Percentiles rank a stretch among this genome's conserved stretches.
These are phyloP conservation scores for Fraxinus latifolia DNA, from an alignment of 305 asterid genomes.

Conservation along the genomic window DNA sequence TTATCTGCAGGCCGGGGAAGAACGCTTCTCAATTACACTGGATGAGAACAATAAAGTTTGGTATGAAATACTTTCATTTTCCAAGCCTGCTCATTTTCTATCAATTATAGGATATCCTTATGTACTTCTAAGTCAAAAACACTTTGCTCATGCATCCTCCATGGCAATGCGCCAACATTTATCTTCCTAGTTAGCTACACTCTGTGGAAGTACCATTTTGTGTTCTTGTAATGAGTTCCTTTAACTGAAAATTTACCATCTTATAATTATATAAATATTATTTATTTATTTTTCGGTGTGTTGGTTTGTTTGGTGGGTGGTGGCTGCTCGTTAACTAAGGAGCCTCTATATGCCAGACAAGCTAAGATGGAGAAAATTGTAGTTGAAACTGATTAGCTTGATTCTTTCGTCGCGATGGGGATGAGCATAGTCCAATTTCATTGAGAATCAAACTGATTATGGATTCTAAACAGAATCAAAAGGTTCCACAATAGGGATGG, in stretches of 20 bases:
- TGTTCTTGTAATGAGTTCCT: neutral
- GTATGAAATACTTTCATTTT: constrained; percentile 86
- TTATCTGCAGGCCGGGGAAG: constrained; percentile 69
- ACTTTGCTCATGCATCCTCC: constrained; percentile 72
- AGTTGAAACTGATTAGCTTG: neutral
- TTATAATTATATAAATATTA: too few species aligned
- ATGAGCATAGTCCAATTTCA: neutral
- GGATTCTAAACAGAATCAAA: neutral
- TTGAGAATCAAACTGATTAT: neutral
- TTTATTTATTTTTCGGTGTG: too few species aligned
- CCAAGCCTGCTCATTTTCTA: constrained; percentile 75
- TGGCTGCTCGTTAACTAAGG: neutral
- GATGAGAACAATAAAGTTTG: constrained; percentile 78
- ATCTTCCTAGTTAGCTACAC: constrained; percentile 29
- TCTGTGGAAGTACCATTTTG: neutral
- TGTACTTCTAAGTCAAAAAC: constrained; percentile 70
- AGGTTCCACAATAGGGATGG: neutral
- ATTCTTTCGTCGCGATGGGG: neutral
- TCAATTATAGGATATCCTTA: constrained; percentile 75
- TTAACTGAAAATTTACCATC: neutral
- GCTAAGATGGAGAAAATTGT: neutral
- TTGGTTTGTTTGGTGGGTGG: neutral
- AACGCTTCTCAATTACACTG: constrained; percentile 78
- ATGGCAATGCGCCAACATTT: constrained; percentile 60
- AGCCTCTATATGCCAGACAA: neutral